Evolutionary conservation across 768 basidiomycete species (phyloP), one percentile per base, ranked within the genome.

Genomic region (Tylopilus cervinicoccineus): DNA sequence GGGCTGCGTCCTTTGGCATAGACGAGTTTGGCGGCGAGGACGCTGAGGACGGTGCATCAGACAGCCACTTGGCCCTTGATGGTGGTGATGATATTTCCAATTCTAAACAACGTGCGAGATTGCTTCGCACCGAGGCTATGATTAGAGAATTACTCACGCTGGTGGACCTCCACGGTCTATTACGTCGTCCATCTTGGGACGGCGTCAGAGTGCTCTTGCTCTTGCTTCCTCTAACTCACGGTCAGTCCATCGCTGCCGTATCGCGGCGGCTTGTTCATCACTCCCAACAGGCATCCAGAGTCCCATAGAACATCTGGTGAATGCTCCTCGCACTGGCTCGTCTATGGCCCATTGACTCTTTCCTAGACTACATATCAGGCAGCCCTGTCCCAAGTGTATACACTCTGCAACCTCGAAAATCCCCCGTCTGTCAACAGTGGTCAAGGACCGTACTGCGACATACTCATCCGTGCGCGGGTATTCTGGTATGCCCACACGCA

Each of bases 401-500:
- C 83, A 0, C 72, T 94, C 7, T 93, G 88, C 59, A 81, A 78
- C 27, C 67, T 81, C 17, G 70, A 76, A 52, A 55, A 59, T 16
- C 48, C 68, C 29, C 69, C 75, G 1, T 73, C 76, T 13, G 66
- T 80, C 19, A 71, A 75, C 46, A 77, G 72, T 39, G 76, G 76
- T 19, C 70, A 72, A 36, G 75, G 73, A 3, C 72, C 76, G 28
- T 81, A 84, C 42, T 79, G 86, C 43, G 80, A 83, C 29, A 64
- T 74, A 7, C 69, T 70, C 69, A 73, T 87, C 28, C 80, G 89
- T 28, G 83, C 88, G 3, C 76, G 93, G 26, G 75, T 94, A 27
- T 94, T 91, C 64, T 95, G 91, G 88, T 95, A 93, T 58, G 82
- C 87, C 7, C 81, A 92, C 53, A 80, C 86, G 22, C 84, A 89